Base-by-base conservation (phyloP, 2,329 filamentous ascomycete genomes). In the Thermoascus crustaceus region DNA sequence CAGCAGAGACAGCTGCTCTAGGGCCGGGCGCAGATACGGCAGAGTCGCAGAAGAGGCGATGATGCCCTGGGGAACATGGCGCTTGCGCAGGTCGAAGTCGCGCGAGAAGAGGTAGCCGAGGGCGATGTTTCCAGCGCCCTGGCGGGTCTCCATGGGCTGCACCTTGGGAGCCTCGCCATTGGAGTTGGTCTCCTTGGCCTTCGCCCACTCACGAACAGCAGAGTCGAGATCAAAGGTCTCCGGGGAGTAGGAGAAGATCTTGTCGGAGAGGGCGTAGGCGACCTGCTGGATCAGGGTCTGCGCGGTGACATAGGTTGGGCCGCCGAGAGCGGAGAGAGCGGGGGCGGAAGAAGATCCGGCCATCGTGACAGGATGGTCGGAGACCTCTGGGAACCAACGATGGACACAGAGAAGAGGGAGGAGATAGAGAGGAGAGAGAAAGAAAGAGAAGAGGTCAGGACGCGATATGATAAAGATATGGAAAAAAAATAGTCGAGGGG, bases 51-150 rank as follows among this genome's bases (percentile, higher is more conserved):
- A 88, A 2, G 87, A 85, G 7, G 87, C 89, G 44, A 98, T 67
- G 44, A 98, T 79, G 10, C 85, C 80, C 72, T 98, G 91, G 2
- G 91, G 89, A 39, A 95, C 80, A 57, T 91, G 80, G 48, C 88
- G 80, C 73, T 91, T 95, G 68, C 76, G 78, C 53, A 94, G 64
- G 60, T 96, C 88, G 54, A 94, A 95, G 65, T 98, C 91, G 54
- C 86, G 85, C 42, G 88, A 95, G 72, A 96, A 98, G 60, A 96
- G 85, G 67, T 98, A 98, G 38, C 91, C 91, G 32, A 98, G 75
- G 14, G 91, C 87, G 55, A 96, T 83, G 46, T 84, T 80, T 37
- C 89, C 91, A 35, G 91, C 91, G 40, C 91, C 91, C 38, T 82
- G 77, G 35, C 91, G 76, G 27, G 88, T 93, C 69, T 98, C 83